phyloP scores from a whole-genome alignment of 2,329 filamentous ascomycete genomes.

The Penicillium sp. region DNA sequence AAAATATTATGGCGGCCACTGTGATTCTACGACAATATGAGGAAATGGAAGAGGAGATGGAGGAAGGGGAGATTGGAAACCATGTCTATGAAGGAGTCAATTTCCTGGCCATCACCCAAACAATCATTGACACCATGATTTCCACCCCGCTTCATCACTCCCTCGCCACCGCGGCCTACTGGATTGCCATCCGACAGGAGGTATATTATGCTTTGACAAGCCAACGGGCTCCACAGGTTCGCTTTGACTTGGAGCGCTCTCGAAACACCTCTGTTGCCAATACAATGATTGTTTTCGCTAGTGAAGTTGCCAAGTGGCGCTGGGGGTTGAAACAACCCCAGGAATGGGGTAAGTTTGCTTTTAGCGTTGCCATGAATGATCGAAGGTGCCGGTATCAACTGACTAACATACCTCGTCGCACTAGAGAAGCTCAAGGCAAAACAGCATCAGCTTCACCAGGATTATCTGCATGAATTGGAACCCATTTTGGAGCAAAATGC shows the following conservation, averaged over 20 bases:
- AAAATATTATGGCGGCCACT: conserved; percentile 29
- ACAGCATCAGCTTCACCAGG: too few relatives aligned
- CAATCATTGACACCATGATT: conserved; percentile 25
- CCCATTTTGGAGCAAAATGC: too few relatives aligned
- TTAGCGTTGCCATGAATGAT: neutral
- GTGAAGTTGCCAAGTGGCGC: conserved; percentile 24
- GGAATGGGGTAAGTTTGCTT: conserved; percentile 15
- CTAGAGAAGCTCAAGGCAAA: neutral
- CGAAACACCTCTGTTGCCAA: conserved; percentile 14
- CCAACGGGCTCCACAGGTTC: conserved; percentile 16
- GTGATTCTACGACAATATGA: conserved; percentile 30
- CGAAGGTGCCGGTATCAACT: neutral
- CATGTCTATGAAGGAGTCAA: conserved; percentile 16
- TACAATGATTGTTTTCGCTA: conserved; percentile 21
- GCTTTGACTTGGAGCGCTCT: conserved; percentile 13
- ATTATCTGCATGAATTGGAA: too few relatives aligned
- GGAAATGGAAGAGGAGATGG: conserved; percentile 31
- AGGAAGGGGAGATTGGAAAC: conserved; percentile 25
- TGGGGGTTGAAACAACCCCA: conserved; percentile 13
- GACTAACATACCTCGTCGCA: neutral
- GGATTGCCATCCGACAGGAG: conserved; percentile 29
- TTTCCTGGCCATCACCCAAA: conserved; percentile 26
- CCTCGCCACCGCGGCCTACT: conserved; percentile 22
- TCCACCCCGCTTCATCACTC: conserved; percentile 18
- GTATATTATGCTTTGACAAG: conserved; percentile 26